phyloP scores from a whole-genome alignment of 495 filamentous ascomycete species.

The Apodospora peruviana region DNA sequence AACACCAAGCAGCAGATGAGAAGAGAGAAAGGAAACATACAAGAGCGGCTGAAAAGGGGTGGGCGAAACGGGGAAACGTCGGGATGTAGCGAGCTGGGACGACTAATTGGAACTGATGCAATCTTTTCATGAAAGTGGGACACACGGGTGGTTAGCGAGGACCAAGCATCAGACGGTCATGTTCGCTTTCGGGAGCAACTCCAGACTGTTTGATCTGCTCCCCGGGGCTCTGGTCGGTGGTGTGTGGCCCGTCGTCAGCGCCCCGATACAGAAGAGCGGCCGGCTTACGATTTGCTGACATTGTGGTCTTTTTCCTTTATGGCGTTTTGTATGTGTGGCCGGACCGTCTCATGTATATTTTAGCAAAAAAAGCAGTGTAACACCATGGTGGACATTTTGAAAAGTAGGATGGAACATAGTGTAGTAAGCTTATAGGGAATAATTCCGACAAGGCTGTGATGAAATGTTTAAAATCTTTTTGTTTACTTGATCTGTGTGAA shows the following conservation, averaged over 20 bases:
- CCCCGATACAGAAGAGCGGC: too few species aligned
- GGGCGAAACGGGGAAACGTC: conserved; percentile 7
- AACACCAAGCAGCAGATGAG: background rate
- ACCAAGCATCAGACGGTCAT: conserved; percentile 5
- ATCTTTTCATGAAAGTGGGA: too few species aligned
- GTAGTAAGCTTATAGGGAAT: too few species aligned
- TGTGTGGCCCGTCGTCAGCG: conserved; percentile 7
- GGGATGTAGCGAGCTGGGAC: conserved; percentile 3
- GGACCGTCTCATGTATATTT: conserved; percentile 12
- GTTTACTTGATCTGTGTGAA: too few species aligned
- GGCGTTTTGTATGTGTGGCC: conserved; percentile 11
- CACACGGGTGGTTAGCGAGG: conserved; percentile 6
- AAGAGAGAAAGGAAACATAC: background rate
- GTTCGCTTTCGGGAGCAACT: conserved; percentile 12
- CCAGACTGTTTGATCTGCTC: conserved; percentile 27
- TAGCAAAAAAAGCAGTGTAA: conserved; percentile 13
- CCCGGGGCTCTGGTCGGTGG: conserved; percentile 15
- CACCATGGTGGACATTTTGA: conserved; percentile 5
- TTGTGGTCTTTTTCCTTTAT: background rate
- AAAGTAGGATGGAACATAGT: background rate
- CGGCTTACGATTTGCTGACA: background rate
- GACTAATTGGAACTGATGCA: background rate
- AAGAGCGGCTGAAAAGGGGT: background rate
- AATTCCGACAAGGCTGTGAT: too few species aligned
- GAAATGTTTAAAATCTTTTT: too few species aligned